Base-by-base conservation (phyloP, 345 rosid genomes). In the Erodium maritimum region DNA sequence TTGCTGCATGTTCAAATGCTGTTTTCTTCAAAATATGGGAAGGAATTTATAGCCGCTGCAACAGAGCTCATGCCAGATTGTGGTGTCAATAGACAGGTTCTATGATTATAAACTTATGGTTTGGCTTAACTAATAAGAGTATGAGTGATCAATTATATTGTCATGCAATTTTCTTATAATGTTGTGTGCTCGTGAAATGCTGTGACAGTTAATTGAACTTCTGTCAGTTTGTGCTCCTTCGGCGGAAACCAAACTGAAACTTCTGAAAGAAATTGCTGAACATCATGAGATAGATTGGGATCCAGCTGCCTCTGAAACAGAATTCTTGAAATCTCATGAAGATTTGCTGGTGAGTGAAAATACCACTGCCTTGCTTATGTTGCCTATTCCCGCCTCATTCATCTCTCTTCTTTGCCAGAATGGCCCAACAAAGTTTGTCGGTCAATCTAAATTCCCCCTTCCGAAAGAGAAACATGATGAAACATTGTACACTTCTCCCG, bases 31-130 rank as follows among this genome's bases (percentile, higher is more conserved):
- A 93, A 93, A 69, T 93, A 93, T 34, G 97, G 99, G 17, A 89
- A 73, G 64, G 97, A 93, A 67, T 93, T 93, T 65, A 82, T 87
- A 48, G 69, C 94, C 45, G 97, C 97, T 70, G 95, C 97, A 57
- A 71, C 87, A 68, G 99, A 89, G 74, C 90, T 93, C 65, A 82
- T 79, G 84, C 97, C 97, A 5, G 88, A 89, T 62, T 89, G 91
- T 70, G 97, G 99, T 61, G 99, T 93, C 59, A 93, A 89, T 70
- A 95, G 97, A 60, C 89, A 89, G 99, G 99, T 93, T 37, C 50
- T 13, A 42, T 42, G 34, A n/a, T n/a, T n/a, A 82, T 67, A 48
- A 22, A 45, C n/a, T 48, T 19, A 5, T 34, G 16, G 23, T 50
- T 66, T 45, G 48, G 71, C 16, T 51, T 65, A 23, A 11, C 70